Evolutionary conservation across 164 flowering plant genomes (phyloP).

Genomic region (Aristolochia contorta): DNA sequence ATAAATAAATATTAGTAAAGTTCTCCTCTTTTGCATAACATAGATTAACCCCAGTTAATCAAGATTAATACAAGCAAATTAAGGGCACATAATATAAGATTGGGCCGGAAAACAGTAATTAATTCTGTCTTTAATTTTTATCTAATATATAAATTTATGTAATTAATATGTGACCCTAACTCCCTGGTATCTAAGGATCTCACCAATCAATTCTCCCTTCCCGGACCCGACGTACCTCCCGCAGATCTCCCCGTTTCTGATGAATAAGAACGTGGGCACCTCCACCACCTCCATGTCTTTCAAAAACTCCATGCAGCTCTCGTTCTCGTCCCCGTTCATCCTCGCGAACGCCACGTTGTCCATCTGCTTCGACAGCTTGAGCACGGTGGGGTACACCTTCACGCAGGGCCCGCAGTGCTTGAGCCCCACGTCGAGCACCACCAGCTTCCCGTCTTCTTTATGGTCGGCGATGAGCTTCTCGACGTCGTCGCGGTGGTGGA

Average conservation of each 20-base stretch:
- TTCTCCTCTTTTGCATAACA: too few species aligned
- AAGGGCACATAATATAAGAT: too few species aligned
- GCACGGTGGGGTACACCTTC: conserved; percentile 88
- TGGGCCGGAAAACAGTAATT: too few species aligned
- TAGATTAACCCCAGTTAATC: too few species aligned
- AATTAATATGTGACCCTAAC: conserved; percentile 86
- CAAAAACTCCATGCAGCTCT: conserved; percentile 82
- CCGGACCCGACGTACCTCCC: conserved; percentile 97
- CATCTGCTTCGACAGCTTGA: conserved; percentile 80
- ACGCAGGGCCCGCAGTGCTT: conserved; percentile 99
- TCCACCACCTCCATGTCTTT: conserved; percentile 80
- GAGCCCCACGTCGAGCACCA: conserved; percentile 85
- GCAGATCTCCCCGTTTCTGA: conserved; percentile 65
- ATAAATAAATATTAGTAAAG: too few species aligned
- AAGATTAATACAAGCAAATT: too few species aligned
- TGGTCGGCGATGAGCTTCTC: conserved; percentile 56
- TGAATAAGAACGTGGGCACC: conserved; percentile 90
- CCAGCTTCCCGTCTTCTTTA: conserved; percentile 42
- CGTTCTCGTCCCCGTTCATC: conserved; percentile 97
- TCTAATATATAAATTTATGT: too few species aligned
- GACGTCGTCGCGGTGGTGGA: conserved; percentile 64
- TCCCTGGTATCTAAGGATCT: conserved; percentile 90
- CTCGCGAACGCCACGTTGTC: conserved; percentile 73
- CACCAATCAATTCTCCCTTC: conserved; percentile 91
- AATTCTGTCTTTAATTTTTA: too few species aligned